phyloP scores from a whole-genome alignment of 352 stramenopile genomes.

The Phytopythium oedochilum region DNA sequence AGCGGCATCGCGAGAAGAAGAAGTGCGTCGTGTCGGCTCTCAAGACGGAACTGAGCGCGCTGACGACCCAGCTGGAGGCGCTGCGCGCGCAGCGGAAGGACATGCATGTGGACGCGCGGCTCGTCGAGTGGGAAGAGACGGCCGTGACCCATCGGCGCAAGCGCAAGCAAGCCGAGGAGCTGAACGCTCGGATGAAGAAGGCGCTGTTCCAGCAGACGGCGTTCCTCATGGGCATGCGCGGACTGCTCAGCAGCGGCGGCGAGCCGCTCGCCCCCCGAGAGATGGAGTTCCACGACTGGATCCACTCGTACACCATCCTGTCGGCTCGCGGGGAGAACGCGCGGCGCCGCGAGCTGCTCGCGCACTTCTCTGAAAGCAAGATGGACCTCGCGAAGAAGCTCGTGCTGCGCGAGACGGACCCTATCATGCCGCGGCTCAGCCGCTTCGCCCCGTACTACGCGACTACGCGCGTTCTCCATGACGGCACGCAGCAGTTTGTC shows the following conservation, averaged over 20 bases:
- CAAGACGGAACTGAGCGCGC: slow-evolving; percentile 32
- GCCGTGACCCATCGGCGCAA: slow-evolving; percentile 61
- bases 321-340: slow-evolving; percentile 17
- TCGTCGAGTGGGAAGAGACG: slow-evolving; percentile 52
- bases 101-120: slow-evolving; percentile 31
- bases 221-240: slow-evolving; percentile 48
- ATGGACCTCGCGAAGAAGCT: slow-evolving; percentile 52
- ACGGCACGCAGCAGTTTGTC: slow-evolving; percentile 31
- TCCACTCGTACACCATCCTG: slow-evolving; percentile 66
- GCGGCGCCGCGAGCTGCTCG: slow-evolving; percentile 36
- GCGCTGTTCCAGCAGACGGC: slow-evolving; percentile 65
- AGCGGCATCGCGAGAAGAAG: slow-evolving; percentile 68
- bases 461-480: slow-evolving; percentile 41
- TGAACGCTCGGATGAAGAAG: slow-evolving; percentile 53
- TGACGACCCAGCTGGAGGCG: slow-evolving; percentile 34
- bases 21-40: slow-evolving; percentile 41
- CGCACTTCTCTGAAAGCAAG: slow-evolving; percentile 50
- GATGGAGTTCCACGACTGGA: slow-evolving; percentile 70
- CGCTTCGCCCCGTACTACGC: slow-evolving; percentile 24
- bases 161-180: slow-evolving; percentile 46
- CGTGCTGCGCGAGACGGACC: slow-evolving; percentile 47
- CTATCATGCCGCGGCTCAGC: slow-evolving; percentile 18
- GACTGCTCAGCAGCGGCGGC: slow-evolving; percentile 27
- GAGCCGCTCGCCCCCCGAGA: slow-evolving; percentile 26
- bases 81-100: slow-evolving; percentile 38